These are phyloP conservation scores for Candida suzukii DNA, from an alignment of 805 yeast genomes.

Conservation along the genomic window DNA sequence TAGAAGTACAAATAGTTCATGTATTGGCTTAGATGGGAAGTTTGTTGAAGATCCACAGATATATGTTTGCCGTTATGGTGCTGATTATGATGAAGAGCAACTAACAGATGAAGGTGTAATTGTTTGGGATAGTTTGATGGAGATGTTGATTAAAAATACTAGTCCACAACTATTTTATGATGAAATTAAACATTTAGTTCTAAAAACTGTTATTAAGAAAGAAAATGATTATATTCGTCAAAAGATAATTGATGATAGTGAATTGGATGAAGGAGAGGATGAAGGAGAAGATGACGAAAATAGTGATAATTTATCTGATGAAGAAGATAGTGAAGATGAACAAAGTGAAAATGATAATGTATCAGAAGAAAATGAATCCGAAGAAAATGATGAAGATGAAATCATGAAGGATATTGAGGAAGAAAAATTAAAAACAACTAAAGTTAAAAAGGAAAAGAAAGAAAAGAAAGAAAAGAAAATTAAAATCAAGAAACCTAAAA, in stretches of 20 bases:
- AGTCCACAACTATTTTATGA: conserved; percentile 23
- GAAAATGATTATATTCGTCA: background rate
- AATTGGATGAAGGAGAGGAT: conserved; percentile 12
- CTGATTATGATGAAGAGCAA: background rate
- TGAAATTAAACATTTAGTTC: conserved; percentile 22
- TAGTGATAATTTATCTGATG: background rate
- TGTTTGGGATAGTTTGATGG: conserved; percentile 30
- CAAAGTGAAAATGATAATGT: conserved; percentile 1
- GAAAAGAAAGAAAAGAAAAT: too few species aligned
- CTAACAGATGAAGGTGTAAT: conserved; percentile 20
- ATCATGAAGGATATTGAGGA: too few species aligned
- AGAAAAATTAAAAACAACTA: too few species aligned
- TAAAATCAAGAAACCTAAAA: background rate
- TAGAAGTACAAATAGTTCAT: conserved; percentile 32
- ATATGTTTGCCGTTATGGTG: too few species aligned
- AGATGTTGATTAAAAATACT: conserved; percentile 18
- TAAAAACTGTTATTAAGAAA: conserved; percentile 19
- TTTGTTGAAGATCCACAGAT: too few species aligned
- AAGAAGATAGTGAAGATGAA: conserved; percentile 8
- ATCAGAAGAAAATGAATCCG: conserved; percentile 5
- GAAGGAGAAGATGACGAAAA: conserved; percentile 16
- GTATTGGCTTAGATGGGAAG: conserved; percentile 12
- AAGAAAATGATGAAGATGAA: conserved; percentile 3
- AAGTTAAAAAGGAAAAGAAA: too few species aligned
- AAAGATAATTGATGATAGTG: conserved; percentile 3